Conservation (phyloP, 2,329 filamentous ascomycete species). For the Monilinia fructigena region DNA sequence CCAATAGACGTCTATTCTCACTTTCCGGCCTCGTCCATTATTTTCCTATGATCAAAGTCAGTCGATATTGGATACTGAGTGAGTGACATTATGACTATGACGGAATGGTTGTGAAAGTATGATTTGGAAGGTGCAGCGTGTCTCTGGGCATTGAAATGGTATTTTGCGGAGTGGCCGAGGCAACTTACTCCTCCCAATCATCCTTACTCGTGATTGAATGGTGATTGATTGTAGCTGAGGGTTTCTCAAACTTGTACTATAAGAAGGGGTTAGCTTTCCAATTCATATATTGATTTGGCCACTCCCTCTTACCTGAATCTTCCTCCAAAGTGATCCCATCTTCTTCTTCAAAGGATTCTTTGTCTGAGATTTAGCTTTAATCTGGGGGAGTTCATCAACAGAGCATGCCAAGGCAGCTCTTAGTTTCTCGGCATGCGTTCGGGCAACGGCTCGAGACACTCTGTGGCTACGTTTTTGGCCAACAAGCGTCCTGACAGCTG, state of each 20-base stretch:
- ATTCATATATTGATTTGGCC: neutral
- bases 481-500: neutral
- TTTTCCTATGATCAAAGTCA: neutral
- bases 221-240: neutral
- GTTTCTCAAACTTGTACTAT: neutral
- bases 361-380: neutral
- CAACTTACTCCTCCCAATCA: neutral
- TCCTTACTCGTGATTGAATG: neutral
- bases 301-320: neutral
- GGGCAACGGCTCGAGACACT: neutral
- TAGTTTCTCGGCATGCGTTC: constrained; percentile 13
- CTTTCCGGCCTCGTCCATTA: neutral
- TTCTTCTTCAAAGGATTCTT: constrained; percentile 7
- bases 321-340: constrained; percentile 6
- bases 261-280: neutral
- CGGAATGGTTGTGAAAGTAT: neutral
- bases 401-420: constrained; percentile 15
- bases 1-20: neutral
- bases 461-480: neutral
- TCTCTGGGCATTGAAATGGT: neutral
- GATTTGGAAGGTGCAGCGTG: neutral
- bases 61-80: neutral
- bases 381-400: constrained; percentile 1
- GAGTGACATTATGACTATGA: neutral
- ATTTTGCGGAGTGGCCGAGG: neutral